phyloP scores from a whole-genome alignment of 108 stramenopile genomes.

The Cyclotella kingstonii region DNA sequence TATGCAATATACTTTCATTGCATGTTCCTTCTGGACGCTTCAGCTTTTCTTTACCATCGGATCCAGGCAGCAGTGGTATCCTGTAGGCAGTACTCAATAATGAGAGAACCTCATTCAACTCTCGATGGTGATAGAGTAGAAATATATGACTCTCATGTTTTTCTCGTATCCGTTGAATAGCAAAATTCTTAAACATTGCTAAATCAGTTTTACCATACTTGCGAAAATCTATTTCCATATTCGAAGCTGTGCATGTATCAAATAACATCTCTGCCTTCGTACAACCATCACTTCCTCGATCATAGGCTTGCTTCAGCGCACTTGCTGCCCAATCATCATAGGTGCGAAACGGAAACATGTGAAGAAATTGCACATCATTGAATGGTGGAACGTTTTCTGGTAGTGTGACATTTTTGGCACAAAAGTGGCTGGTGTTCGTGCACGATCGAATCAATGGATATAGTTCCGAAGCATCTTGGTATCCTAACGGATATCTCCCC shows the following conservation, averaged over 20 bases:
- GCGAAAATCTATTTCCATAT: constrained; percentile 37
- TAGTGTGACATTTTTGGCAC: constrained; percentile 17
- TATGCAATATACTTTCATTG: constrained; percentile 23
- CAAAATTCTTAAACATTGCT: constrained; percentile 14
- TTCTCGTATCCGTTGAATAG: constrained; percentile 10
- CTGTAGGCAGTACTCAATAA: constrained; percentile 14
- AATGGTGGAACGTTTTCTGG: constrained; percentile 14
- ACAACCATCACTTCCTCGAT: constrained; percentile 26
- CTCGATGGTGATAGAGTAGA: constrained; percentile 25
- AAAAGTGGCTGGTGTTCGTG: constrained; percentile 25
- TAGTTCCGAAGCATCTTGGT: constrained; percentile 7
- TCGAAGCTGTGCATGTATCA: constrained; percentile 8
- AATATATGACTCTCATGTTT: constrained; percentile 24
- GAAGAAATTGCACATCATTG: constrained; percentile 10
- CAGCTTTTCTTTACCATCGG: constrained; percentile 11
- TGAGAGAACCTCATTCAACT: constrained; percentile 16
- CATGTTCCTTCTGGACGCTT: constrained; percentile 31
- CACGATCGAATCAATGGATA: constrained; percentile 15
- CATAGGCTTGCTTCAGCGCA: constrained; percentile 35
- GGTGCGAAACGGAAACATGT: constrained; percentile 39
- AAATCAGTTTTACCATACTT: constrained; percentile 25
- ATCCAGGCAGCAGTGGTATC: constrained; percentile 23
- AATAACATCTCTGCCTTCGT: neutral
- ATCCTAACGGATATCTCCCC: constrained; percentile 1
- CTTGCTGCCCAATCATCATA: constrained; percentile 33